phyloP scores from a whole-genome alignment of 139 green algal genomes.

The Volvox africanus region DNA sequence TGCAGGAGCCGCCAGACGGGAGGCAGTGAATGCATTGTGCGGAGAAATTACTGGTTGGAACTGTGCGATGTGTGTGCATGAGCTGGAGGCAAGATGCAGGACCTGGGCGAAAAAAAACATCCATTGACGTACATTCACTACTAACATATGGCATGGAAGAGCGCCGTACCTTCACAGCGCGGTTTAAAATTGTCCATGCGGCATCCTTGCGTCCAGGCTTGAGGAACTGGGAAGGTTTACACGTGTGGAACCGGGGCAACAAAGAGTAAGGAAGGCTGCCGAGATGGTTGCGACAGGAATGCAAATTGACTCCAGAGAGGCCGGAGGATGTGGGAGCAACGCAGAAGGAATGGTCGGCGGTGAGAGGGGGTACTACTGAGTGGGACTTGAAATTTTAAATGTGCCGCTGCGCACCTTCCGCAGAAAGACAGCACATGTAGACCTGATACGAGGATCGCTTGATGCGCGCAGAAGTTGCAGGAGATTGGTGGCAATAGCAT shows the following conservation, averaged over 20 bases:
- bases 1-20: slow-evolving; percentile 1
- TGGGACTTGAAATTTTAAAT: background rate
- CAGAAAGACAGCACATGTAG: slow-evolving; percentile 84
- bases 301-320: too few species aligned
- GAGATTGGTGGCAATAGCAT: slow-evolving; percentile 72
- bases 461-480: slow-evolving; percentile 73
- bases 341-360: too few species aligned
- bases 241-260: too few species aligned
- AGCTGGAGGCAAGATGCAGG: background rate
- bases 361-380: too few species aligned
- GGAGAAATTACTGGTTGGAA: too few species aligned
- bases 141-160: background rate
- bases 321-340: too few species aligned
- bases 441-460: slow-evolving; percentile 62
- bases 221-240: background rate
- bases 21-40: too few species aligned
- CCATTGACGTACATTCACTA: background rate
- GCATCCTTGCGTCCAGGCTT: background rate
- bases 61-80: too few species aligned
- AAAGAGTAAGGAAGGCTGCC: too few species aligned
- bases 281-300: too few species aligned
- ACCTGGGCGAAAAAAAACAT: background rate
- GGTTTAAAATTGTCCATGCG: slow-evolving; percentile 15
- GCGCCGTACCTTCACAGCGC: background rate
- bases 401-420: slow-evolving; percentile 69